These are phyloP conservation scores for Xylariaceae sp. DNA, from an alignment of 2,329 filamentous ascomycete genomes.

Conservation along the genomic window DNA sequence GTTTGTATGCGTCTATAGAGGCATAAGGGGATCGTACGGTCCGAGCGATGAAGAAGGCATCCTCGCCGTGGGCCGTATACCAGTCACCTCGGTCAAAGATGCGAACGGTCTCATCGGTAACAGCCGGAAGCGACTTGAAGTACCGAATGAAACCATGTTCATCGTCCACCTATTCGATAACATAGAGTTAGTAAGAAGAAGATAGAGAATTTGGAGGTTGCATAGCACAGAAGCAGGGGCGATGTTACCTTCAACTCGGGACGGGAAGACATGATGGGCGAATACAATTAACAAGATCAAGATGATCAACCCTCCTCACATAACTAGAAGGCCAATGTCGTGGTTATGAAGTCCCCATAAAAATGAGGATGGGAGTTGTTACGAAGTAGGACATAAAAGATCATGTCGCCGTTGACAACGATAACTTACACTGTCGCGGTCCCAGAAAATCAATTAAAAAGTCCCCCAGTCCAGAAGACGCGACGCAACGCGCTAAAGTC, in stretches of 20 bases:
- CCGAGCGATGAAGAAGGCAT: conserved; percentile 77
- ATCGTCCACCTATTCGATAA: conserved; percentile 71
- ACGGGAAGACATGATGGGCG: conserved; percentile 44
- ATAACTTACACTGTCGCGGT: conserved; percentile 16
- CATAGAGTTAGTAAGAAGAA: too few species aligned
- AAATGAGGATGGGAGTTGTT: not conserved
- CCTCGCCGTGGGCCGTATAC: conserved; percentile 87
- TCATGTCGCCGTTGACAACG: not conserved
- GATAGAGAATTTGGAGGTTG: too few species aligned
- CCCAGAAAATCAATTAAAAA: conserved; percentile 28
- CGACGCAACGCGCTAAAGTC: conserved; percentile 27
- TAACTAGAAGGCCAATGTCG: too few species aligned
- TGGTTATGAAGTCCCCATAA: not conserved
- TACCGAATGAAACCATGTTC: conserved; percentile 95
- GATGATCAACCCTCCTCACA: not conserved
- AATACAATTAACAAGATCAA: not conserved
- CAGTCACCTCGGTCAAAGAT: conserved; percentile 93
- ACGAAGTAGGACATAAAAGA: not conserved
- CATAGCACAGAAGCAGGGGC: not conserved
- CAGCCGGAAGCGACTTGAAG: conserved; percentile 77
- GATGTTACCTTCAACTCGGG: conserved; percentile 46
- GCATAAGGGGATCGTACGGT: conserved; percentile 46
- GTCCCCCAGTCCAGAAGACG: conserved; percentile 18
- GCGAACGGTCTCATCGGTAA: conserved; percentile 70
- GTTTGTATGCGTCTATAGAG: not conserved